Base-by-base conservation (phyloP, 106 monocot species). In the Dendrobium huoshanense region DNA sequence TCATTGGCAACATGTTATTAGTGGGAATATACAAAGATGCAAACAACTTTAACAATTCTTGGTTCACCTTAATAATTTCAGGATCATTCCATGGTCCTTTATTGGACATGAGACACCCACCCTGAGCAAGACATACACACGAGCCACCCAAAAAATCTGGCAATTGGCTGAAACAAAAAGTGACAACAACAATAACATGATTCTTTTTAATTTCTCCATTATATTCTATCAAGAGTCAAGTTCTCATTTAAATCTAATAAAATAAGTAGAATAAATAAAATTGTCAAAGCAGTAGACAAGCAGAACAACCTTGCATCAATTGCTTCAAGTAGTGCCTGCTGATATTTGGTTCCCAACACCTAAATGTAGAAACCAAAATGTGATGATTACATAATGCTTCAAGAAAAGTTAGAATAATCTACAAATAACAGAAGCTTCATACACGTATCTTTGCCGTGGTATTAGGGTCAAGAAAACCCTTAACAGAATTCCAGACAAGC, bases 361-460 rank as follows among this genome's bases (percentile, higher is more conserved):
- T 91, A 78, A 20, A 51, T 25, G 3, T 41, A 7, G 20, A 74
- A 74, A 19, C 77, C 72, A 25, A 54, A 25, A 80, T 9, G 80
- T 51, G 17, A 25, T 65, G 41, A 70, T 37, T 75, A 15, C 4
- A 29, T 68, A 51, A 78, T 31, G 25, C 7, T 5, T 11, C 9
- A 74, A 31, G 4, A 15, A 81, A 67, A 33, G 64, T 5, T 61
- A 68, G 45, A n/a, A 41, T 37, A 48, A 25, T 47, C 44, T 31
- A 16, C 43, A 64, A 7, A 81, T 17, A 68, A 9, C 72, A 56
- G 49, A 48, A 78, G 19, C 9, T 56, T 5, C 84, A 78, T 87
- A 90, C 93, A 77, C 86, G 88, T 80, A 93, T 93, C 85, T 93
- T 93, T 65, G 93, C 73, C 68, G 80, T 77, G 27, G 93, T 93